These are phyloP conservation scores for Warburgia ugandensis DNA, from an alignment of 164 flowering plant species.

Conservation along the genomic window DNA sequence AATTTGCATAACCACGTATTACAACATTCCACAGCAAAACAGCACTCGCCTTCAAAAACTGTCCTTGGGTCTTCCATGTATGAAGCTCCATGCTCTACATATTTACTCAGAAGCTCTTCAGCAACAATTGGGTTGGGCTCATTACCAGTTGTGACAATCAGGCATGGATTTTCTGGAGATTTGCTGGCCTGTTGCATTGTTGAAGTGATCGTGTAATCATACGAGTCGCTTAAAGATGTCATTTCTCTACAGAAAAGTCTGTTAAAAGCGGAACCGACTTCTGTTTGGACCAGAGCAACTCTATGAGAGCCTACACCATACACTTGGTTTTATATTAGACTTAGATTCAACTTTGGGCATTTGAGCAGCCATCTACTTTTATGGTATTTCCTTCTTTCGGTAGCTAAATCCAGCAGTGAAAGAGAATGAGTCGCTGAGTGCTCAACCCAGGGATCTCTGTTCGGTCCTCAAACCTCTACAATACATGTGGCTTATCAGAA, in stretches of 20 bases:
- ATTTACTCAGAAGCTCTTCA: conserved; percentile 30
- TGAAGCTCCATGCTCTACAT: conserved; percentile 5
- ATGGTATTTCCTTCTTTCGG: too few relatives aligned
- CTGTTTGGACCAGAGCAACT: background rate
- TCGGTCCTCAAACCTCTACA: too few relatives aligned
- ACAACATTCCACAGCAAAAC: conserved; percentile 35
- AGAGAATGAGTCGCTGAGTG: too few relatives aligned
- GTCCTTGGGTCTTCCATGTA: conserved; percentile 24
- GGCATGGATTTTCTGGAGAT: conserved; percentile 28
- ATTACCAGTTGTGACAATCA: conserved; percentile 26
- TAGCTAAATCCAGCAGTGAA: too few relatives aligned
- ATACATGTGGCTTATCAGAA: too few relatives aligned
- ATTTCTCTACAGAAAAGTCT: conserved; percentile 7
- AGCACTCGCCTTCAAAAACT: conserved; percentile 36
- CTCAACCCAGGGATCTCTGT: too few relatives aligned
- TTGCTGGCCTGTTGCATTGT: conserved; percentile 6
- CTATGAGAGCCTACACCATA: background rate
- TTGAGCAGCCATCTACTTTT: too few relatives aligned
- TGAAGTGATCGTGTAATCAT: conserved; percentile 14
- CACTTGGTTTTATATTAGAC: background rate
- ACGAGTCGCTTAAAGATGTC: conserved; percentile 16
- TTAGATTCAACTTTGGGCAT: too few relatives aligned
- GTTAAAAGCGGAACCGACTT: background rate
- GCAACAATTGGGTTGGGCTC: conserved; percentile 30
- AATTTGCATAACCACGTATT: conserved; percentile 30